Percentiles rank a stretch among this genome's conserved stretches.
phyloP scores from a whole-genome alignment of 1,139 yeast genomes.

The Debaryomycetaceae sp. region DNA sequence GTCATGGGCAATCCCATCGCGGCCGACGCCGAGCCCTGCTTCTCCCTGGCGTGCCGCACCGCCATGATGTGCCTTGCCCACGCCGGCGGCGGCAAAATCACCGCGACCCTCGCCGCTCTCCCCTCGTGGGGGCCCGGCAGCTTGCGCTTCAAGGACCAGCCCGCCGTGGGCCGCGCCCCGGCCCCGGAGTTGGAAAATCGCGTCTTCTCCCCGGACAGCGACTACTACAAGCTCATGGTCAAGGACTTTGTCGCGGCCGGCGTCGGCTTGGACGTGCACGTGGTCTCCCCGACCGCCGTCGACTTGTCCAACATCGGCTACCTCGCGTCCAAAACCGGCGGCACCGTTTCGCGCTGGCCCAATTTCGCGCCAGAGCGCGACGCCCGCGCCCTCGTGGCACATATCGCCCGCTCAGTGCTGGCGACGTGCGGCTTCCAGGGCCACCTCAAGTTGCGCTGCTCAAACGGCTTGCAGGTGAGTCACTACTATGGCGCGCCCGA shows the following conservation, averaged over 20 bases:
- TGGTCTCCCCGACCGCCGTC: conserved; percentile 53
- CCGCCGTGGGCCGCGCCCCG: conserved; percentile 23
- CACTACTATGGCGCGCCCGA: conserved; percentile 50
- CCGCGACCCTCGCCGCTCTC: conserved; percentile 53
- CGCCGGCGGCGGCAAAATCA: conserved; percentile 82
- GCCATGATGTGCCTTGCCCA: conserved; percentile 55
- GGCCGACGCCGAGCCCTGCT: conserved; percentile 59
- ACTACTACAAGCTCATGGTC: conserved; percentile 52
- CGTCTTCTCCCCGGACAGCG: conserved; percentile 48
- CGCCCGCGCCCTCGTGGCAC: conserved; percentile 53
- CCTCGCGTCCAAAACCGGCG: conserved; percentile 65
- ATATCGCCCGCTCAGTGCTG: conserved; percentile 38
- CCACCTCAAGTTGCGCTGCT: conserved; percentile 75
- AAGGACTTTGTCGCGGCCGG: conserved; percentile 46
- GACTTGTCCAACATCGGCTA: conserved; percentile 69
- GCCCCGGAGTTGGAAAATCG: conserved; percentile 46
- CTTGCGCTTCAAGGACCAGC: conserved; percentile 42
- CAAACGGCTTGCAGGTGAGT: conserved; percentile 79
- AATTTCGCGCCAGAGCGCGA: conserved; percentile 63
- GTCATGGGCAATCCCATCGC: conserved; percentile 27
- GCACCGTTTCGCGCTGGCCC: conserved; percentile 54
- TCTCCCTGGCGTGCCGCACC: conserved; percentile 68
- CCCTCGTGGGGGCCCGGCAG: conserved; percentile 85
- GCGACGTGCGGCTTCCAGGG: conserved; percentile 64
- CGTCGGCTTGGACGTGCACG: conserved; percentile 70